Conservation (phyloP, 441 rosid species). For the Erodium texanum region DNA sequence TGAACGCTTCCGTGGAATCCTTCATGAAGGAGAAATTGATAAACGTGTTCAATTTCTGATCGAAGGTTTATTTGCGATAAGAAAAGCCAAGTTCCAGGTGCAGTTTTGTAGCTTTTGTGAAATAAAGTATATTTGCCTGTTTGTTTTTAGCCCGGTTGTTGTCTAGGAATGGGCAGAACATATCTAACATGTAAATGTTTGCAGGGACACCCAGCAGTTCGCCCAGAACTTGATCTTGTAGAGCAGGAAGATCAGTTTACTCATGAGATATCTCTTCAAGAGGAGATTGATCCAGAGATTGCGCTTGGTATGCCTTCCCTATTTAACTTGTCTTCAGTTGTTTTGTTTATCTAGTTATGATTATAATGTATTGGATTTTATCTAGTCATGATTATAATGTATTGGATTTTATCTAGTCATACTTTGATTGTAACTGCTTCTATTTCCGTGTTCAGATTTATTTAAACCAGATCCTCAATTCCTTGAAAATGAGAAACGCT, state of each 20-base stretch:
- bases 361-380: background rate
- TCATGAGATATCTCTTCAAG: conserved; percentile 63
- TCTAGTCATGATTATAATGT: background rate
- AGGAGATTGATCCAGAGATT: conserved; percentile 61
- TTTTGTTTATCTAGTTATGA: conserved; percentile 3
- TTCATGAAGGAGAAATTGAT: conserved; percentile 94
- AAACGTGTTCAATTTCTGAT: conserved; percentile 84
- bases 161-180: background rate
- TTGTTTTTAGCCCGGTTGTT: background rate
- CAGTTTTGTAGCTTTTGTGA: background rate
- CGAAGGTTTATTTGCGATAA: conserved; percentile 73
- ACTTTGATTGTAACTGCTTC: conserved; percentile 7
- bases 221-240: conserved; percentile 79
- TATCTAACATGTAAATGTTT: conserved; percentile 18
- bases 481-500: conserved; percentile 69
- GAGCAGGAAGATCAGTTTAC: conserved; percentile 76
- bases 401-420: background rate
- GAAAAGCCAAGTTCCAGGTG: conserved; percentile 90
- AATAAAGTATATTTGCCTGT: background rate
- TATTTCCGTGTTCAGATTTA: conserved; percentile 46
- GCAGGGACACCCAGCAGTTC: conserved; percentile 87
- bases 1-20: conserved; percentile 89
- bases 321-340: background rate
- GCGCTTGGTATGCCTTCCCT: conserved; percentile 48
- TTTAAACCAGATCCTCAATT: conserved; percentile 73